Evolutionary conservation across 441 rosid genomes (phyloP).

Genomic region (Isatis lusitanica): DNA sequence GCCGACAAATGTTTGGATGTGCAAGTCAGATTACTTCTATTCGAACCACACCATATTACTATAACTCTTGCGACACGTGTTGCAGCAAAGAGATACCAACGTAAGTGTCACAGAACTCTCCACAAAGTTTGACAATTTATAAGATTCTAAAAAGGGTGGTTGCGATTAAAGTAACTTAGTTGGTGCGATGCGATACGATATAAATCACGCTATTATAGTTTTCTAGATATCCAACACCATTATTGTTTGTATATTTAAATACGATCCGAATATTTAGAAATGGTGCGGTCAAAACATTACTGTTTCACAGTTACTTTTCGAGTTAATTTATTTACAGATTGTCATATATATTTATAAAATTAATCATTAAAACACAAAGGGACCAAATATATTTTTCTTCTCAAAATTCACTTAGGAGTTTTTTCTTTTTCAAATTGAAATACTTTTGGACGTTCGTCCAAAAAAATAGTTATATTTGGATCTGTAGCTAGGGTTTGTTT

Average conservation of each 20-base stretch:
- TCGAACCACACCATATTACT: neutral
- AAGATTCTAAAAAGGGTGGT: neutral
- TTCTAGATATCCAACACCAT: conserved; percentile 23
- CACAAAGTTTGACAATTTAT: neutral
- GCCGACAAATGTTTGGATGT: conserved; percentile 17
- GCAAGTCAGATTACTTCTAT: neutral
- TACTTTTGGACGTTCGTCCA: neutral
- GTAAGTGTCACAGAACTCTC: neutral
- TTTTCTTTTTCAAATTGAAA: neutral
- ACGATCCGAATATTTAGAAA: neutral
- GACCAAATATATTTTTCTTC: neutral
- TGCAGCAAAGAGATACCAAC: neutral
- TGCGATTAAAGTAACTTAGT: conserved; percentile 29
- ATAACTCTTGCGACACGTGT: conserved; percentile 16
- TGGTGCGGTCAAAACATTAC: neutral
- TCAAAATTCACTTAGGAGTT: neutral
- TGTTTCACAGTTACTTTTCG: neutral
- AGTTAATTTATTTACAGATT: neutral
- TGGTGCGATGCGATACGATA: conserved; percentile 1
- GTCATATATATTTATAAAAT: neutral
- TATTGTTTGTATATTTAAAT: conserved; percentile 6
- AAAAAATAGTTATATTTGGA: conserved; percentile 21
- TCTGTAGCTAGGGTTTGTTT: neutral
- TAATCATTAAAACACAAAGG: neutral
- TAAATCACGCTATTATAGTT: neutral